Percentiles rank a stretch among this genome's conserved stretches.
These are phyloP conservation scores for Scedosporium dehoogii DNA, from an alignment of 2,329 filamentous ascomycete genomes.

Conservation along the genomic window DNA sequence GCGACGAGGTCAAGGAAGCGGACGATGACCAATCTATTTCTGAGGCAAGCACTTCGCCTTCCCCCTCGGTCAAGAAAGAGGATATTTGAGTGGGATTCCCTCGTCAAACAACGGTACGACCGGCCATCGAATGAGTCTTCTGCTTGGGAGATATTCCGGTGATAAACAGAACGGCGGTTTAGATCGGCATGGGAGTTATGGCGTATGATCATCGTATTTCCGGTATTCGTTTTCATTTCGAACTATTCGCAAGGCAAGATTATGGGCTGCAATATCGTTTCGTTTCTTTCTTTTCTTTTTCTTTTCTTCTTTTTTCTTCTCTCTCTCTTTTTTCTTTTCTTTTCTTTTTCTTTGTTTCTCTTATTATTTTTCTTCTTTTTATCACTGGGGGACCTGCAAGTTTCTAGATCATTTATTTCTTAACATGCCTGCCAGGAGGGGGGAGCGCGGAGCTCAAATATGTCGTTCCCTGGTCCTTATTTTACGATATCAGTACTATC, in stretches of 20 bases:
- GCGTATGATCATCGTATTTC: background rate
- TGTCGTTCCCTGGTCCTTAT: background rate
- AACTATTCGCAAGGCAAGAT: background rate
- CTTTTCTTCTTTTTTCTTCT: too few species aligned
- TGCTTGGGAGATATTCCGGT: too few species aligned
- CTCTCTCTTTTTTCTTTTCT: too few species aligned
- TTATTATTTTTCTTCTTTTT: background rate
- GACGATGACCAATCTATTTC: slow-evolving; percentile 37
- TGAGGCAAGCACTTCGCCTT: slow-evolving; percentile 36
- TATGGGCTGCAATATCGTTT: background rate
- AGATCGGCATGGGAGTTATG: background rate
- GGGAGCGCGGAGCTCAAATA: too few species aligned
- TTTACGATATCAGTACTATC: background rate
- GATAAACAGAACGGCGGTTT: background rate
- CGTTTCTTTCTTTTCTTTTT: background rate
- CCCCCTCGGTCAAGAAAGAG: slow-evolving; percentile 29
- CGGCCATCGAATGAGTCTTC: too few species aligned
- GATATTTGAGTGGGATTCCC: background rate
- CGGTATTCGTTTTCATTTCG: background rate
- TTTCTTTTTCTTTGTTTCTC: too few species aligned
- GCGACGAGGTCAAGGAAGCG: slow-evolving; percentile 45
- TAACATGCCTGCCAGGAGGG: too few species aligned
- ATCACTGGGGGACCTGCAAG: too few species aligned
- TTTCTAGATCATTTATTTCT: too few species aligned
- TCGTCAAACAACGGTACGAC: background rate